Base-by-base conservation (phyloP, 1,284 basidiomycete species). In the Agaricales sp. region DNA sequence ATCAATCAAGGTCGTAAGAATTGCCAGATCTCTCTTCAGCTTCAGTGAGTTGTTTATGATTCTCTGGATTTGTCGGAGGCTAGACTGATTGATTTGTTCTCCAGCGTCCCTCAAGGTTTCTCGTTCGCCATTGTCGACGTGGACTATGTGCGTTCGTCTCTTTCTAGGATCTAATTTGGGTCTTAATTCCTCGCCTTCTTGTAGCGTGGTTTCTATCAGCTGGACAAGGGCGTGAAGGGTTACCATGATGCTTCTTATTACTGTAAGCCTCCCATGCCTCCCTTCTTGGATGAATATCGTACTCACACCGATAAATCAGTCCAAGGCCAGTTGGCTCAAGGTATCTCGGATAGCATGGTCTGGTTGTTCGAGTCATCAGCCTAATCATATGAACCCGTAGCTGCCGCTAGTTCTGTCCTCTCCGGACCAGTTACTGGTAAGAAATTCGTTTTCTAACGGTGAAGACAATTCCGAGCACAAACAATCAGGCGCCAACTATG, bases 401-500 rank as follows among this genome's bases (percentile, higher is more conserved):
- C 46, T 20, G 50, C 47, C 18, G 50, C 50, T 13, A 51, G 46
- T 8, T 51, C 50, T 14, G 48, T 47, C 16, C 50, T 51, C 16
- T 20, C 16, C 4, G 50, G 50, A 18, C 50, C 50, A 13, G 37
- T 51, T 23, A 22, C 21, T 26, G 50, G 50, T 51, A 13, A 41
- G 46, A 20, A 20, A 21, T 18, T 26, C 24, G 13, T 14, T 26
- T 1, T 18, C 23, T 35, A 3, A 8, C 46, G n/a, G 6, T 18
- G 3, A 22, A 11, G 35, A 8, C 22, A 19, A n/a, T 25, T 21
- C 41, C n/a, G n/a, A n/a, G n/a, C n/a, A n/a, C n/a, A n/a, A n/a
- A n/a, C n/a, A n/a, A n/a, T n/a, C n/a, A 58, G 59, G 57, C 14
- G 52, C 47, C 11, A 56, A 59, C 45, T 59, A 59, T 46, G 56